A percentile compares a stretch with the other conserved stretches of the same genome.
Conservation (phyloP, 352 stramenopile species). For the Halophytophthora polymorphica region DNA sequence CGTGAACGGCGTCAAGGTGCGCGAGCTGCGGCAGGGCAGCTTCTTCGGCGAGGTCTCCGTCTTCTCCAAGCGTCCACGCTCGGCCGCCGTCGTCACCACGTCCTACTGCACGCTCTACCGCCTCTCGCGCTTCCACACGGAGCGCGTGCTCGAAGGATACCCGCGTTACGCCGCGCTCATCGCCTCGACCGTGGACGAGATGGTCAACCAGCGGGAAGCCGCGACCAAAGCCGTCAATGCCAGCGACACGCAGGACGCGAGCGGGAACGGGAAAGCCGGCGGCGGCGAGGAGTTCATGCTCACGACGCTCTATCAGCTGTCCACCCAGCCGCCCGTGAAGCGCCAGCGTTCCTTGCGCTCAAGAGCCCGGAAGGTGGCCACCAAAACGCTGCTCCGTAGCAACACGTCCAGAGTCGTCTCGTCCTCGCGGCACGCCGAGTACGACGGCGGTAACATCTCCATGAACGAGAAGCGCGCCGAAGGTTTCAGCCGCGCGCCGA, state of each 20-base stretch:
- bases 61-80: conserved; percentile 57
- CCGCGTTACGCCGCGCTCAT: conserved; percentile 51
- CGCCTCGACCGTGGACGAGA: conserved; percentile 35
- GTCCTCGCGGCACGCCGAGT: conserved; percentile 16
- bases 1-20: conserved; percentile 52
- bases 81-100: conserved; percentile 50
- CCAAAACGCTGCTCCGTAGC: conserved; percentile 16
- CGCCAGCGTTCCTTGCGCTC: conserved; percentile 16
- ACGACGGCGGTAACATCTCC: conserved; percentile 21
- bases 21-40: conserved; percentile 58
- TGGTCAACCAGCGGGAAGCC: conserved; percentile 36
- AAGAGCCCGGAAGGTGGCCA: conserved; percentile 1
- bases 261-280: not conserved
- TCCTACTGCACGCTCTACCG: conserved; percentile 71
- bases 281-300: conserved; percentile 50
- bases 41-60: conserved; percentile 76
- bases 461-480: conserved; percentile 23
- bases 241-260: not conserved
- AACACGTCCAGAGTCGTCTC: conserved; percentile 26
- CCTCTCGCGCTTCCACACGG: conserved; percentile 57
- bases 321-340: conserved; percentile 11
- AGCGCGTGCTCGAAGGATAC: conserved; percentile 58
- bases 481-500: conserved; percentile 10
- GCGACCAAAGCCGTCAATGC: not conserved
- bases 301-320: conserved; percentile 48